Percentiles rank a stretch among this genome's conserved stretches.
Conservation (phyloP, 2,329 filamentous ascomycete genomes). For the Colletotrichum tropicicola region DNA sequence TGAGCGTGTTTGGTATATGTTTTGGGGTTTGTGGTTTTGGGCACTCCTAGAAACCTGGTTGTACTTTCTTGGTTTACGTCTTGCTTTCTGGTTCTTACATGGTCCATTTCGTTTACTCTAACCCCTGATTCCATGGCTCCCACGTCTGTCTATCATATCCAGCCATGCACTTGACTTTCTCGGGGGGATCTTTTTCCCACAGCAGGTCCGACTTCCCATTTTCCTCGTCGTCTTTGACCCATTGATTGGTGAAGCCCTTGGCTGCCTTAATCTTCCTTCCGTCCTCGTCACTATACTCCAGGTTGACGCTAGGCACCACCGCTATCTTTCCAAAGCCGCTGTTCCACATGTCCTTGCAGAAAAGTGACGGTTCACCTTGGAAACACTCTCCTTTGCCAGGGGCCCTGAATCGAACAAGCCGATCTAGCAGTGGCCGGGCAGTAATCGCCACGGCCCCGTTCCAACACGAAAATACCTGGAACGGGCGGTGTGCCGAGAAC, state of each 20-base stretch:
- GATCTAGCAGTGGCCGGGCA: slow-evolving; percentile 55
- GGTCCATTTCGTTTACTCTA: too few relatives aligned
- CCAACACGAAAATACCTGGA: slow-evolving; percentile 71
- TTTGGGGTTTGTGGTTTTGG: too few relatives aligned
- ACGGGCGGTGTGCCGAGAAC: slow-evolving; percentile 50
- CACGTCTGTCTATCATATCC: slow-evolving; percentile 50
- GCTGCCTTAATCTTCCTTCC: slow-evolving; percentile 54
- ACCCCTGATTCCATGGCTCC: slow-evolving; percentile 49
- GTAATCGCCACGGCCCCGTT: slow-evolving; percentile 62
- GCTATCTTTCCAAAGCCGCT: slow-evolving; percentile 60
- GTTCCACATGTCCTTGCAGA: slow-evolving; percentile 67
- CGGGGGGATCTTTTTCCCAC: slow-evolving; percentile 55
- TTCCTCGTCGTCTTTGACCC: slow-evolving; percentile 38
- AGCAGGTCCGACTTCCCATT: slow-evolving; percentile 43
- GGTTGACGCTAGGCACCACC: slow-evolving; percentile 63
- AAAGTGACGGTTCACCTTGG: slow-evolving; percentile 63
- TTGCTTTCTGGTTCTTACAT: too few relatives aligned
- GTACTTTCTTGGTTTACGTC: too few relatives aligned
- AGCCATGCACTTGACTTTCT: slow-evolving; percentile 57
- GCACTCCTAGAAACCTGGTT: too few relatives aligned
- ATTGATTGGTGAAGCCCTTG: slow-evolving; percentile 58
- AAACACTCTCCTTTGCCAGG: slow-evolving; percentile 53
- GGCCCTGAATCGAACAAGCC: slow-evolving; percentile 54
- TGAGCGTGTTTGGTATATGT: too few relatives aligned
- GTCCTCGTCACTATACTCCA: slow-evolving; percentile 60